Conservation (phyloP, 352 stramenopile genomes). For the Phytophthora chlamydospora region DNA sequence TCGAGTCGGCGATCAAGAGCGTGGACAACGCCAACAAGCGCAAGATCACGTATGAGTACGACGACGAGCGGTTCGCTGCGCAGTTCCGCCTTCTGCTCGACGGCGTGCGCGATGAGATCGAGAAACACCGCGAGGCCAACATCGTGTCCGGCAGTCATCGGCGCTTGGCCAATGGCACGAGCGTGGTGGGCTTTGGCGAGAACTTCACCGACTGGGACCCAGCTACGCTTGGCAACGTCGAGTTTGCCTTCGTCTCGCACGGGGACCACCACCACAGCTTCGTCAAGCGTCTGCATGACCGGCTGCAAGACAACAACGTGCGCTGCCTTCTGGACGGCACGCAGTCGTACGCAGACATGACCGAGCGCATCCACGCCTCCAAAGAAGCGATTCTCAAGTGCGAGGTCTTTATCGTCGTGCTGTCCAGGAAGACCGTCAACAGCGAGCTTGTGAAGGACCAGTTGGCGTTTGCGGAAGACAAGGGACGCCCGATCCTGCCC, state of each 20-base stretch:
- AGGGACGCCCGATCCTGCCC: slow-evolving; percentile 69
- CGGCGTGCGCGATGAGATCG: slow-evolving; percentile 75
- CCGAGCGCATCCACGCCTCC: slow-evolving; percentile 62
- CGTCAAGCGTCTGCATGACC: slow-evolving; percentile 63
- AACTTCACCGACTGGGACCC: slow-evolving; percentile 49
- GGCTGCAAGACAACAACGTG: slow-evolving; percentile 57
- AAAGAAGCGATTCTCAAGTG: slow-evolving; percentile 86
- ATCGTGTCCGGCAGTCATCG: slow-evolving; percentile 42
- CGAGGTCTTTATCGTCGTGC: slow-evolving; percentile 70
- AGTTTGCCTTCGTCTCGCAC: slow-evolving; percentile 78
- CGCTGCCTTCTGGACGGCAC: slow-evolving; percentile 61
- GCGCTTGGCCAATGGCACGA: slow-evolving; percentile 35
- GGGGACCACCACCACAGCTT: slow-evolving; percentile 74
- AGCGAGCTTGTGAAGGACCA: slow-evolving; percentile 86
- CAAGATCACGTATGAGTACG: slow-evolving; percentile 72
- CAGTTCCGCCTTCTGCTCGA: slow-evolving; percentile 76
- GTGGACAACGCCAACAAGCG: slow-evolving; percentile 60
- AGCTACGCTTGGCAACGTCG: slow-evolving; percentile 34
- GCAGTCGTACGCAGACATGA: slow-evolving; percentile 56
- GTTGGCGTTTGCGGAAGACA: slow-evolving; percentile 83
- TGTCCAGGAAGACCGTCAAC: slow-evolving; percentile 65
- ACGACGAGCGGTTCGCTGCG: slow-evolving; percentile 54
- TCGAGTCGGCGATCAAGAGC: slow-evolving; percentile 70
- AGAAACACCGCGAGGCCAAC: slow-evolving; percentile 69
- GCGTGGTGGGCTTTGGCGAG: slow-evolving; percentile 33